Percentiles rank a stretch among this genome's conserved stretches.
phyloP scores from a whole-genome alignment of 2,329 filamentous ascomycete species.

The Ploettnerulaceae sp. region DNA sequence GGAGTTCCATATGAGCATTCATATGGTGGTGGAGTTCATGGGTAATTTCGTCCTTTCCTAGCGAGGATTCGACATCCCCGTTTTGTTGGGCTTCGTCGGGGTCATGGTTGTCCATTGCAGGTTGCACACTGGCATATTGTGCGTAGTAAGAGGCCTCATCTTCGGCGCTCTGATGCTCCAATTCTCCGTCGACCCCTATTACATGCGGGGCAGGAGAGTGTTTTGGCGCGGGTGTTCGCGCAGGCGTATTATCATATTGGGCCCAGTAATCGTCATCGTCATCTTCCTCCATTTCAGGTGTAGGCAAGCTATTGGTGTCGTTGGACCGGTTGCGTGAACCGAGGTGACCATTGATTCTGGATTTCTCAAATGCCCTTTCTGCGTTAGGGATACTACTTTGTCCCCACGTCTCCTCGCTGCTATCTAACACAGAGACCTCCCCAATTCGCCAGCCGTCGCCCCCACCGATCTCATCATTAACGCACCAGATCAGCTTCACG shows the following conservation, averaged over 20 bases:
- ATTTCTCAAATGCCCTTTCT: slow-evolving; percentile 48
- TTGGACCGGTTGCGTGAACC: slow-evolving; percentile 16
- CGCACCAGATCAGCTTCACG: slow-evolving; percentile 66
- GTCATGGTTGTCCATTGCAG: slow-evolving; percentile 75
- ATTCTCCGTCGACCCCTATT: slow-evolving; percentile 3
- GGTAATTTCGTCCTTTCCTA: slow-evolving; percentile 40
- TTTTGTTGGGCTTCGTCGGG: slow-evolving; percentile 59
- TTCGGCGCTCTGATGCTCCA: slow-evolving; percentile 29
- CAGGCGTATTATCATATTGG: slow-evolving; percentile 68
- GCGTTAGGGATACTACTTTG: slow-evolving; percentile 52
- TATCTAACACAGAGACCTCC: slow-evolving; percentile 60
- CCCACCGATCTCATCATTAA: slow-evolving; percentile 49
- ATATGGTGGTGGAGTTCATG: slow-evolving; percentile 28
- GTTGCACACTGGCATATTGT: slow-evolving; percentile 72
- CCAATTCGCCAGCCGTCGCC: slow-evolving; percentile 66
- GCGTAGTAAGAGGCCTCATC: slow-evolving; percentile 68
- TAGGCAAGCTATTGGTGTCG: slow-evolving; percentile 20
- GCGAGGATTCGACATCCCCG: slow-evolving; percentile 40
- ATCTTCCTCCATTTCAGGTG: slow-evolving; percentile 35
- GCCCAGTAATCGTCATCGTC: slow-evolving; percentile 79
- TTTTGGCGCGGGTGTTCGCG: slow-evolving; percentile 57
- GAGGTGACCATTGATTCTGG: slow-evolving; percentile 2
- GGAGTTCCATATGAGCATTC: slow-evolving; percentile 13
- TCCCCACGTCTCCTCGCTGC: slow-evolving; percentile 47
- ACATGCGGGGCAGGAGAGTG: slow-evolving; percentile 54